A percentile compares a stretch with the other conserved stretches of the same genome.
Evolutionary conservation across 202 grass and related monocot genomes (phyloP).

Genomic region (Schoenoplectus tabernaemontani): DNA sequence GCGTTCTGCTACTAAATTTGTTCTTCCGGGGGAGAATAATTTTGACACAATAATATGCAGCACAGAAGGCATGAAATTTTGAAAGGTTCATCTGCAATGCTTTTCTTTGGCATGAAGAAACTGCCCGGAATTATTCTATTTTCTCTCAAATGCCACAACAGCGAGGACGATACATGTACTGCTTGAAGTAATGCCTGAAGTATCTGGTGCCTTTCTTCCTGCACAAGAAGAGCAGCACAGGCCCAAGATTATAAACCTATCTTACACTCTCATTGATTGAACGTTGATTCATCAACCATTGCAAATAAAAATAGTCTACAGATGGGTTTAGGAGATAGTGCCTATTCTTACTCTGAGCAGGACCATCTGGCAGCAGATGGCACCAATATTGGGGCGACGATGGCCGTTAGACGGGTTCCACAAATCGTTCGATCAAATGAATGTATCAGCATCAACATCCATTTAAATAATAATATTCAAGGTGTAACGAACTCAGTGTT

Average conservation of each 20-base stretch:
- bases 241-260: background rate
- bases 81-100: background rate
- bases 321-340: constrained; percentile 10
- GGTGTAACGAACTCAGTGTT: constrained; percentile 80
- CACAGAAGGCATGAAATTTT: background rate
- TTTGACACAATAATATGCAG: background rate
- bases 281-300: background rate
- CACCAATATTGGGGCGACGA: constrained; percentile 8
- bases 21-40: background rate
- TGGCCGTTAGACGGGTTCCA: constrained; percentile 3
- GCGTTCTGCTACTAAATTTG: background rate
- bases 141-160: background rate
- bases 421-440: constrained; percentile 6
- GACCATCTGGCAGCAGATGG: constrained; percentile 13
- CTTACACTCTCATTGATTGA: background rate
- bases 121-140: background rate
- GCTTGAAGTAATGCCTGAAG: background rate
- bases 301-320: background rate
- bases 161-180: background rate
- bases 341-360: constrained; percentile 22
- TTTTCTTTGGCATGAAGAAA: constrained; percentile 8
- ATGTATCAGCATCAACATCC: constrained; percentile 41
- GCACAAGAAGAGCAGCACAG: background rate
- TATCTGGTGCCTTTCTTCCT: constrained; percentile 11
- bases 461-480: constrained; percentile 79